Evolutionary conservation across 257 asterid genomes (phyloP).

Genomic region (Osmanthus fragrans): DNA sequence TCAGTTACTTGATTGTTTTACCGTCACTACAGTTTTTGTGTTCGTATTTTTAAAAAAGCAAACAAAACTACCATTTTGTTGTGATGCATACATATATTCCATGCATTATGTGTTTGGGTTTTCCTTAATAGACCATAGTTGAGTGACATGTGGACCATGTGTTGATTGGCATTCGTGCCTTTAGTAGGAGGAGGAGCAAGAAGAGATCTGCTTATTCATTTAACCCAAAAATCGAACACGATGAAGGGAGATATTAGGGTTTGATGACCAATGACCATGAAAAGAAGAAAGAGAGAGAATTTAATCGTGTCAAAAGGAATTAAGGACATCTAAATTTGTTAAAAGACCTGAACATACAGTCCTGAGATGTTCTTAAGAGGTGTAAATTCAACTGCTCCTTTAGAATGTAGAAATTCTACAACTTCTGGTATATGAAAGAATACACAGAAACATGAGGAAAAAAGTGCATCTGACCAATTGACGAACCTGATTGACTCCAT

Average conservation of each 20-base stretch:
- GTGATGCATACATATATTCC: background rate
- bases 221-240: background rate
- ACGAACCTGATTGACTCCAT: slow-evolving; percentile 89
- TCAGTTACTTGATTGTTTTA: background rate
- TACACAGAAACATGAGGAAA: slow-evolving; percentile 22
- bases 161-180: background rate
- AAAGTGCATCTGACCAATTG: slow-evolving; percentile 27
- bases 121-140: slow-evolving; percentile 6
- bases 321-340: background rate
- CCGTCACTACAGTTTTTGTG: background rate
- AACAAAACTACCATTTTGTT: background rate
- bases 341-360: background rate
- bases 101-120: slow-evolving; percentile 1
- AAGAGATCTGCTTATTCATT: background rate
- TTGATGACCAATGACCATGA: background rate
- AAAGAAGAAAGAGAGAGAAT: background rate
- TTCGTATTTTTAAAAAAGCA: background rate
- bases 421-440: slow-evolving; percentile 17
- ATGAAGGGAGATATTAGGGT: background rate
- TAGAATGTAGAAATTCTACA: slow-evolving; percentile 7
- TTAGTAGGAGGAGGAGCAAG: background rate
- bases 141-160: slow-evolving; percentile 5
- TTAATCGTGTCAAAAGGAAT: background rate
- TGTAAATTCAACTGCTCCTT: background rate
- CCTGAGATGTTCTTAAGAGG: background rate